Evolutionary conservation across 225 moss, liverwort and hornwort species (phyloP).

Genomic region (Ulota crispa): DNA sequence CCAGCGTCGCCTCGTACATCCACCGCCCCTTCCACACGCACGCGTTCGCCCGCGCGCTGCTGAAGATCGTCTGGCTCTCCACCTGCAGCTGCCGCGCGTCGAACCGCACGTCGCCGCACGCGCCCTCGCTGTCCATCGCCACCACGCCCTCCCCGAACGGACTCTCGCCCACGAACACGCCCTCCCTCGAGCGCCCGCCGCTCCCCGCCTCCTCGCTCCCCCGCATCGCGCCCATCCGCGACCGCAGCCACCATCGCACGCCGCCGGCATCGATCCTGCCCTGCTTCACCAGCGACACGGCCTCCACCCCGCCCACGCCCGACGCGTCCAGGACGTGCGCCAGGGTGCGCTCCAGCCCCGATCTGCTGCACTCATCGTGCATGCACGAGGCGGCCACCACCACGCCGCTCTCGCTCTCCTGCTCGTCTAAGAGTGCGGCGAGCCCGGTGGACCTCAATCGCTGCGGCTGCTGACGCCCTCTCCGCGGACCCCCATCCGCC

Average conservation of each 20-base stretch:
- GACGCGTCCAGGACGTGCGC: slow-evolving; percentile 64
- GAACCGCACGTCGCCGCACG: slow-evolving; percentile 68
- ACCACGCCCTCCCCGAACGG: slow-evolving; percentile 64
- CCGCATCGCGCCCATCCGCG: slow-evolving; percentile 45
- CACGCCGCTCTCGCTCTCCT: slow-evolving; percentile 65
- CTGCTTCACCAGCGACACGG: slow-evolving; percentile 42
- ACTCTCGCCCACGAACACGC: slow-evolving; percentile 43
- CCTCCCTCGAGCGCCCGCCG: slow-evolving; percentile 42
- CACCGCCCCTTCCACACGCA: slow-evolving; percentile 92
- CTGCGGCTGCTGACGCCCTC: slow-evolving; percentile 76
- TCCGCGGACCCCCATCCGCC: slow-evolving; percentile 75
- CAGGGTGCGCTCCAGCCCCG: slow-evolving; percentile 80
- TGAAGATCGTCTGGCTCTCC: slow-evolving; percentile 92
- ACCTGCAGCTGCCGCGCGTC: slow-evolving; percentile 58
- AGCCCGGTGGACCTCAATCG: slow-evolving; percentile 78
- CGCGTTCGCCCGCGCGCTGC: slow-evolving; percentile 84
- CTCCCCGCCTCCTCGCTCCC: slow-evolving; percentile 30
- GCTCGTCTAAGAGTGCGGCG: slow-evolving; percentile 78
- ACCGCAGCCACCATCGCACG: slow-evolving; percentile 52
- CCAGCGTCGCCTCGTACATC: slow-evolving; percentile 98
- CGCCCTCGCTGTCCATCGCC: slow-evolving; percentile 64
- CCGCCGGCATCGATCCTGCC: slow-evolving; percentile 54
- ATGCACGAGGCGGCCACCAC: slow-evolving; percentile 74
- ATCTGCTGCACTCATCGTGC: slow-evolving; percentile 76
- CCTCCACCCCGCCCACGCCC: slow-evolving; percentile 19